Conservation (phyloP, 1,284 basidiomycete genomes). For the Melanopsichium pennsylvanicum region DNA sequence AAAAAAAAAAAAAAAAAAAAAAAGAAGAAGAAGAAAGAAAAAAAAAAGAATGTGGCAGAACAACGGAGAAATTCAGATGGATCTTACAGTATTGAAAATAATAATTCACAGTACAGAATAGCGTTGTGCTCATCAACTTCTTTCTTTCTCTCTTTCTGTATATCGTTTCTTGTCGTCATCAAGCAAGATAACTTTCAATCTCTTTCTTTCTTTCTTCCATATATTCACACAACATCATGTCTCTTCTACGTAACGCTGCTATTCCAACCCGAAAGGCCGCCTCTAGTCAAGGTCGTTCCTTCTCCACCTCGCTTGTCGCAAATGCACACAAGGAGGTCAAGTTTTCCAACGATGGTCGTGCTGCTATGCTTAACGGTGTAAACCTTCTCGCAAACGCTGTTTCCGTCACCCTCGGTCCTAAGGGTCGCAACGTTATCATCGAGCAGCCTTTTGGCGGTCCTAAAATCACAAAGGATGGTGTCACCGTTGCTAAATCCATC, state of each 20-base stretch:
- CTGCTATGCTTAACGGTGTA: conserved; percentile 92
- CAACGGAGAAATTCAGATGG: too few relatives aligned
- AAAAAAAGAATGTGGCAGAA: conserved; percentile 1
- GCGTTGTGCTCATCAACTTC: too few relatives aligned
- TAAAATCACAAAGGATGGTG: conserved; percentile 99
- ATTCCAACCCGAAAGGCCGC: conserved; percentile 46
- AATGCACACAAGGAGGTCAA: conserved; percentile 84
- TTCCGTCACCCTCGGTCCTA: conserved; percentile 94
- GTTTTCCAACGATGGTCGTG: conserved; percentile 94
- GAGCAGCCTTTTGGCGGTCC: conserved; percentile 97
- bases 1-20: neutral
- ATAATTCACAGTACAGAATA: too few relatives aligned
- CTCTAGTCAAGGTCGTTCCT: conserved; percentile 41
- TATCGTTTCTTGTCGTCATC: conserved; percentile 11
- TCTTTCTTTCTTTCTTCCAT: neutral
- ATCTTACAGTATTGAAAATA: too few relatives aligned
- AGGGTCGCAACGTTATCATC: conserved; percentile 99
- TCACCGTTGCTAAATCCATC: conserved; percentile 95
- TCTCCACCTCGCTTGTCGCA: conserved; percentile 52
- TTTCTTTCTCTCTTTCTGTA: too few relatives aligned
- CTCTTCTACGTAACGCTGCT: conserved; percentile 53
- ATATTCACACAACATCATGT: conserved; percentile 32
- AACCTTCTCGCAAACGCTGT: conserved; percentile 80
- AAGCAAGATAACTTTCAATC: too few relatives aligned
- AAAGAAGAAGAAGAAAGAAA: conserved; percentile 6